Percentiles rank a stretch among this genome's conserved stretches.
phyloP scores from a whole-genome alignment of 2,329 filamentous ascomycete species.

The Aspergillus quadricinctus region DNA sequence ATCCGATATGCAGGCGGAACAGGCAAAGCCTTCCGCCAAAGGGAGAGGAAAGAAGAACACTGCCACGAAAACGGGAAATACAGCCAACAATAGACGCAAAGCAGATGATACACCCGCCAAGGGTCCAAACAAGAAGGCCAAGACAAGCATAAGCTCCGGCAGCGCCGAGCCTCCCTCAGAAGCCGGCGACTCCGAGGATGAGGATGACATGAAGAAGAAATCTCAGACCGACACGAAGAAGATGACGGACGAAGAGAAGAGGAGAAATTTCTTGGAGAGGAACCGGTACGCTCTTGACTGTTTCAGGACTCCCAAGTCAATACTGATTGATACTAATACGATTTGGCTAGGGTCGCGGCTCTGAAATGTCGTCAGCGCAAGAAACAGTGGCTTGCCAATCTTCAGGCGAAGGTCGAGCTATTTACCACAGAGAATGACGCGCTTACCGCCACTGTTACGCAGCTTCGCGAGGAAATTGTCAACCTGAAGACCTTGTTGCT shows the following conservation, averaged over 20 bases:
- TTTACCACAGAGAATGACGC: slow-evolving; percentile 90
- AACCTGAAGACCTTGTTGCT: slow-evolving; percentile 89
- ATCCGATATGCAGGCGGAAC: slow-evolving; percentile 69
- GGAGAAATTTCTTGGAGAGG: slow-evolving; percentile 94
- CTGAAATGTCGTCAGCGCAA: slow-evolving; percentile 96
- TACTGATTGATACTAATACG: slow-evolving; percentile 22
- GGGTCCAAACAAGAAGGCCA: slow-evolving; percentile 68
- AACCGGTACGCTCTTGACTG: slow-evolving; percentile 66
- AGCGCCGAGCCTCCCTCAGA: slow-evolving; percentile 38
- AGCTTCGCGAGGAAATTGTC: slow-evolving; percentile 86
- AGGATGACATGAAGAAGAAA: slow-evolving; percentile 45
- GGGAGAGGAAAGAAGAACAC: slow-evolving; percentile 66
- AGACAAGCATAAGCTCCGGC: slow-evolving; percentile 49
- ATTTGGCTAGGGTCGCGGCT: slow-evolving; percentile 70
- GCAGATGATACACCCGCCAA: slow-evolving; percentile 67
- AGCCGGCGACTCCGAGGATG: slow-evolving; percentile 51
- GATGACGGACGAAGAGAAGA: slow-evolving; percentile 98
- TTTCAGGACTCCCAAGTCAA: neutral
- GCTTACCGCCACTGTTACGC: slow-evolving; percentile 75
- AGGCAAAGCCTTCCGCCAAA: slow-evolving; percentile 60
- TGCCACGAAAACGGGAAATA: slow-evolving; percentile 40
- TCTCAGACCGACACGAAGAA: slow-evolving; percentile 61
- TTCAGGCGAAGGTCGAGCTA: slow-evolving; percentile 91
- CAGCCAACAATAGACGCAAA: slow-evolving; percentile 70
- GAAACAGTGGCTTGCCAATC: slow-evolving; percentile 96